Evolutionary conservation across 2,329 filamentous ascomycete species (phyloP), one percentile per base, ranked within the genome.

Genomic region (Clarireedia paspali): DNA sequence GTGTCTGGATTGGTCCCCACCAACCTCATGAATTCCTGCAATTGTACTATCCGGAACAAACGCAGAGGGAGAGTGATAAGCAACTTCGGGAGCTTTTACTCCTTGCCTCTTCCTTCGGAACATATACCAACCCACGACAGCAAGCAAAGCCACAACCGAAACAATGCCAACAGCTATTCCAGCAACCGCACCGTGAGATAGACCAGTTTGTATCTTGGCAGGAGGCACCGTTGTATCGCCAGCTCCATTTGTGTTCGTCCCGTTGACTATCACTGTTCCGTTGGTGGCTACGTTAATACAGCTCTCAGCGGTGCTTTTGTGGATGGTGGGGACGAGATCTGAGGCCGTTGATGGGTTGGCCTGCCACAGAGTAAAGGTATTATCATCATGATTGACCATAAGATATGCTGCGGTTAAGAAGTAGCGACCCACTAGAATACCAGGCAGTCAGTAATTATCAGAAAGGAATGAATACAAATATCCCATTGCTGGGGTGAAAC

Each of bases 301-400:
- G 6, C 38, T 42, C 4, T 52, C 26, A 9, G 9, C 26, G 2
- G 50, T 52, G 12, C 34, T 7, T 30, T 45, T 34, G 17, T 17
- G n/a, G 17, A 44, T 45, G 6, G 14, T 44, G 27, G 50, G 50
- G 5, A 45, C 26, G 15, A 45, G 17, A n/a, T 52, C 17, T 9
- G 24, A 30, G 6, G 38, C 50, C 14, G 26, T 27, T 5, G 50
- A 45, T 20, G 49, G 39, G 17, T 52, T 52, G 42, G 50, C 50
- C 12, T 45, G 39, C 27, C 39, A 52, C 5, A 52, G 26, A 3
- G 50, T 45, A 9, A 52, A 45, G 6, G 50, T 36, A 9, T 36
- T 45, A 3, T 45, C 39, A 6, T 52, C 50, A 30, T 52, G 50
- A n/a, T 52, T 36, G 9, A 52, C 10, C 50, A 52, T 52, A 14